Evolutionary conservation across 176 grass and related monocot genomes (phyloP).

Genomic region (bread wheat (Triticum aestivum)): DNA sequence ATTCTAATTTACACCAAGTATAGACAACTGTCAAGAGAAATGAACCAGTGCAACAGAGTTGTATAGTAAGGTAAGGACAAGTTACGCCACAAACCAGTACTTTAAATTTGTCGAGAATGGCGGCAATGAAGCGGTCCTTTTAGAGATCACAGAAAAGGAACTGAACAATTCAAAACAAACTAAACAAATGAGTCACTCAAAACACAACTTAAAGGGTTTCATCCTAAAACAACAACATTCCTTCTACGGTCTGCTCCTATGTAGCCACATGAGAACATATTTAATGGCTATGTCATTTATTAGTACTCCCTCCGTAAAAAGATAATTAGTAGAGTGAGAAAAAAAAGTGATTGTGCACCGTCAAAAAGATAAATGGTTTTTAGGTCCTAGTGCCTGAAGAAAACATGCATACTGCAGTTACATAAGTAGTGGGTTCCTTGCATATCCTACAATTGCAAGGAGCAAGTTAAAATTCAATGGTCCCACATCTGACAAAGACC

Average conservation of each 20-base stretch:
- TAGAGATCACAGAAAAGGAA: not conserved
- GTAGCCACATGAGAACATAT: not conserved
- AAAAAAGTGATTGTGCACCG: not conserved
- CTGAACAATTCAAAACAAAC: not conserved
- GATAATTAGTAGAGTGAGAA: not conserved
- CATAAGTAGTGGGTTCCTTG: not conserved
- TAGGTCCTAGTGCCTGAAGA: not conserved
- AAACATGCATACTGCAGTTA: not conserved
- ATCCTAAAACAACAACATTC: slow-evolving; percentile 1
- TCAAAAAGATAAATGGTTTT: not conserved
- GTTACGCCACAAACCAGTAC: not conserved
- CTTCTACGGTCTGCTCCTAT: slow-evolving; percentile 6
- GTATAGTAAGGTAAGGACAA: too few relatives aligned
- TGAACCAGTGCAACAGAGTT: not conserved
- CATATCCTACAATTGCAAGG: not conserved
- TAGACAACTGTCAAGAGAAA: not conserved
- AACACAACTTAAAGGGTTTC: not conserved
- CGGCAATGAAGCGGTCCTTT: not conserved
- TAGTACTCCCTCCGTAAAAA: not conserved
- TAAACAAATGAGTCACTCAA: slow-evolving; percentile 8
- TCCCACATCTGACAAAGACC: not conserved
- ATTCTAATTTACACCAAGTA: not conserved
- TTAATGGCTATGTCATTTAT: not conserved
- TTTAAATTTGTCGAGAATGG: not conserved
- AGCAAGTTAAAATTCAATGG: not conserved